Evolutionary conservation across 164 flowering plant species (phyloP).

Genomic region (Protea cynaroides): DNA sequence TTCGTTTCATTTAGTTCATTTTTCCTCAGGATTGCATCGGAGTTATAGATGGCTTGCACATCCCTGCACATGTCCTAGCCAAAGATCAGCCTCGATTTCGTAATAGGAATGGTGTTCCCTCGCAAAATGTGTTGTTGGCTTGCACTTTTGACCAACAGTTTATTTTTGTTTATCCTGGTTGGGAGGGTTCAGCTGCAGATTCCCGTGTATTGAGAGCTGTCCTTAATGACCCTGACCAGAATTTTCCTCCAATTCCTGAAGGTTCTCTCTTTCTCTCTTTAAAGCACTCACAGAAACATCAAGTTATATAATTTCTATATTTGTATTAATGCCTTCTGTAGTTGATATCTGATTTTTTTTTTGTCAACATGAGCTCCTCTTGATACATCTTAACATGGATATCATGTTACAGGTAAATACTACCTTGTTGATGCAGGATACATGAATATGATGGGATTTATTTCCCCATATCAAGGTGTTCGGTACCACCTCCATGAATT

Average conservation of each 20-base stretch:
- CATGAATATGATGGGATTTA: slow-evolving; percentile 48
- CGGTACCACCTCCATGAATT: slow-evolving; percentile 50
- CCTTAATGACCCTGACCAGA: slow-evolving; percentile 67
- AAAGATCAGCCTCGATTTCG: slow-evolving; percentile 73
- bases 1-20: not conserved
- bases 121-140: slow-evolving; percentile 82
- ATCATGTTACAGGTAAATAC: slow-evolving; percentile 51
- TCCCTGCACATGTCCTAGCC: slow-evolving; percentile 76
- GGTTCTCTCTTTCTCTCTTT: slow-evolving; percentile 27
- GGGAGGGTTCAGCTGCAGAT: slow-evolving; percentile 84
- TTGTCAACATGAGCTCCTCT: not conserved
- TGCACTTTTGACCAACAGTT: slow-evolving; percentile 79
- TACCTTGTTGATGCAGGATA: slow-evolving; percentile 68
- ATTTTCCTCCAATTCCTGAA: slow-evolving; percentile 63
- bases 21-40: slow-evolving; percentile 68
- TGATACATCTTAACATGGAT: not conserved
- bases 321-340: too few species aligned
- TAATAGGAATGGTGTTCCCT: slow-evolving; percentile 45
- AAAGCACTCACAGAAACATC: too few species aligned
- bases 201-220: slow-evolving; percentile 65
- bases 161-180: slow-evolving; percentile 73
- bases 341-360: too few species aligned
- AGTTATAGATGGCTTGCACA: slow-evolving; percentile 64
- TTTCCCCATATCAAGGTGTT: slow-evolving; percentile 58
- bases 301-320: too few species aligned